Base-by-base conservation (phyloP, 768 basidiomycete genomes). In the Suillus weaverae region DNA sequence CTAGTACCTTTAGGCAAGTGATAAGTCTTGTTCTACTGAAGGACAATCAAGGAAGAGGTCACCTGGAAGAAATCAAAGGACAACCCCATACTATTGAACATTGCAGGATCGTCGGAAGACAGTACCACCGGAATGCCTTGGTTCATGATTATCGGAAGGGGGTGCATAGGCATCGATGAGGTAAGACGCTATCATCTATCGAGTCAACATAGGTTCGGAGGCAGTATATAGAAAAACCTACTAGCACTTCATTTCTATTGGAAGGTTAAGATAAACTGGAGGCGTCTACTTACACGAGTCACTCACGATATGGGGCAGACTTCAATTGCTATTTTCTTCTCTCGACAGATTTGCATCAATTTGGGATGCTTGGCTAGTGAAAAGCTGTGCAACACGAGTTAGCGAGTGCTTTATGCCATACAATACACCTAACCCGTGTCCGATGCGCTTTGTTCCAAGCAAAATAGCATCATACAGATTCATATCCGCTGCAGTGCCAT, bases 61-160 rank as follows among this genome's bases (percentile, higher is more conserved):
- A 85, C 88, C 77, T 92, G 91, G 75, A 82, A 92, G 74, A 86
- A 91, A 76, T 91, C 91, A 71, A 84, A 92, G 1, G 88, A 86
- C 7, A 92, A 78, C 0, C 90, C 89, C 84, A 88, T 85, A 69
- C 86, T 89, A 18, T 87, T 89, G 69, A 92, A 92, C 20, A 87
- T 83, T 1, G 88, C 79, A 1, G 91, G 91, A 69, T 91, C 90
- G 70, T 92, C 91, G 3, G 87, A 89, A 68, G 81, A 86, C 10
- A 93, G 79, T 3, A 85, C 85, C 18, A 92, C 86, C 0, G 88
- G 86, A 5, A 92, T 81, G 0, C 89, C 89, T 67, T 90, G 81
- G 74, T 89, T 91, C 62, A 92, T 73, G 54, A 90, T 68, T 10
- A 83, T 78, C 2, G 89, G 88, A 35, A 92, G 80, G 2, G 89